Evolutionary conservation across 495 filamentous ascomycete genomes (phyloP).

Genomic region (Penicillium goetzii): DNA sequence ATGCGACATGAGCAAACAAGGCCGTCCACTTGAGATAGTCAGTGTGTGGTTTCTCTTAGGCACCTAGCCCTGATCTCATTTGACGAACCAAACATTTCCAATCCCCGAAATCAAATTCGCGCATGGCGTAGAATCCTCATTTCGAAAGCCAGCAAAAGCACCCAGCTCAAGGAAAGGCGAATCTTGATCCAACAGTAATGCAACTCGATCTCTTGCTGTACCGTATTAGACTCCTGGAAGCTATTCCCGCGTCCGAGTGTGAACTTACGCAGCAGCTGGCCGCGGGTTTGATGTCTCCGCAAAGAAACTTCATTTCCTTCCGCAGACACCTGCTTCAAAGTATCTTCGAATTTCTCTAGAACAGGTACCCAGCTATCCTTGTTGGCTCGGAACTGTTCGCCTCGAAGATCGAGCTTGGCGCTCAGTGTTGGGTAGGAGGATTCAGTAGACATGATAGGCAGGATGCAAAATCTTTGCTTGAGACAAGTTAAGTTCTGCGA

Average conservation of each 20-base stretch:
- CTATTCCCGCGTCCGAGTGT: background rate
- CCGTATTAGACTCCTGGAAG: background rate
- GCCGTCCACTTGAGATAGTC: slow-evolving; percentile 15
- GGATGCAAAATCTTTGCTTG: background rate
- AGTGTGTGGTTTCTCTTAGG: background rate
- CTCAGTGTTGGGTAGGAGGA: slow-evolving; percentile 23
- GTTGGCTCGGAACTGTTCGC: slow-evolving; percentile 23
- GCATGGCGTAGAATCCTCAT: slow-evolving; percentile 28
- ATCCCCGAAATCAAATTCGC: slow-evolving; percentile 34
- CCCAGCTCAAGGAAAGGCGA: slow-evolving; percentile 31
- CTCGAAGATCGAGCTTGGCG: slow-evolving; percentile 23
- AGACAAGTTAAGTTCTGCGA: background rate
- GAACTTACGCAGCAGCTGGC: slow-evolving; percentile 30
- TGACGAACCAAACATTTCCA: slow-evolving; percentile 26
- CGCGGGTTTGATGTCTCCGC: slow-evolving; percentile 27
- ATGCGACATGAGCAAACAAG: slow-evolving; percentile 35
- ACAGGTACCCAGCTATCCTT: slow-evolving; percentile 25
- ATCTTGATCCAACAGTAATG: slow-evolving; percentile 31
- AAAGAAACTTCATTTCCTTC: slow-evolving; percentile 29
- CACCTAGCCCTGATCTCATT: background rate
- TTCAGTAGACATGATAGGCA: slow-evolving; percentile 18
- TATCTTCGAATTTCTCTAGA: slow-evolving; percentile 26
- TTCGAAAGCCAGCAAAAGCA: slow-evolving; percentile 29
- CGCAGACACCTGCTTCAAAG: slow-evolving; percentile 19
- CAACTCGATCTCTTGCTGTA: slow-evolving; percentile 29